A percentile compares a stretch with the other conserved stretches of the same genome.
phyloP scores from a whole-genome alignment of 2,329 filamentous ascomycete genomes.

The Rhinocladiella similis region DNA sequence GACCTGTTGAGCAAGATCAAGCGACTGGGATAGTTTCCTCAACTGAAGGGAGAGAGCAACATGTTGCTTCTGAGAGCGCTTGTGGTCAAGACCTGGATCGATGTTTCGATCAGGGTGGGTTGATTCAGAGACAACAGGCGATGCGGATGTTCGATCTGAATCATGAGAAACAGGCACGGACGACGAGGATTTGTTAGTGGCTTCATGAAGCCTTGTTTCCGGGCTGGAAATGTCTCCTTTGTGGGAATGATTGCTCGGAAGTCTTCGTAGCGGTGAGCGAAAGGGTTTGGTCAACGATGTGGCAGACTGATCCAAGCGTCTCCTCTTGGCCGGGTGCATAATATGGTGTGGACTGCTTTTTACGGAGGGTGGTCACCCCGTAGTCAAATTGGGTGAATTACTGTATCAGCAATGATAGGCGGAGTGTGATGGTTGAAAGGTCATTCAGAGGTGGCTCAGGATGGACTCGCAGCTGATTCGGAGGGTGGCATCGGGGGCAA shows the following conservation, averaged over 20 bases:
- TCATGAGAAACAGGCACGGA: constrained; percentile 10
- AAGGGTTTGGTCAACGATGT: constrained; percentile 69
- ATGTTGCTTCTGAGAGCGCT: constrained; percentile 39
- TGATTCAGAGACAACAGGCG: constrained; percentile 4
- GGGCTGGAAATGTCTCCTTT: background rate
- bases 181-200: constrained; percentile 9
- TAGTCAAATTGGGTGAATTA: background rate
- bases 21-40: constrained; percentile 37
- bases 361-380: background rate
- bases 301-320: constrained; percentile 59
- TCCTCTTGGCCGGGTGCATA: constrained; percentile 56
- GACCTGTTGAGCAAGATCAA: constrained; percentile 56
- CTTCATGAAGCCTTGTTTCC: background rate
- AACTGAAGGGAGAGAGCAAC: constrained; percentile 34
- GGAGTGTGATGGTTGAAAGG: background rate
- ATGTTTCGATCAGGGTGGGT: constrained; percentile 16
- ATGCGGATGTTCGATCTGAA: background rate
- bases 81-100: constrained; percentile 29
- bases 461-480: background rate
- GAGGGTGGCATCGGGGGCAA: background rate
- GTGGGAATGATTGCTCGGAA: constrained; percentile 3
- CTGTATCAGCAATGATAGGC: background rate
- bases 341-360: background rate
- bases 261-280: constrained; percentile 55
- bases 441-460: background rate